Evolutionary conservation across 2,329 filamentous ascomycete species (phyloP).

Genomic region (Ophiocordyceps australis): DNA sequence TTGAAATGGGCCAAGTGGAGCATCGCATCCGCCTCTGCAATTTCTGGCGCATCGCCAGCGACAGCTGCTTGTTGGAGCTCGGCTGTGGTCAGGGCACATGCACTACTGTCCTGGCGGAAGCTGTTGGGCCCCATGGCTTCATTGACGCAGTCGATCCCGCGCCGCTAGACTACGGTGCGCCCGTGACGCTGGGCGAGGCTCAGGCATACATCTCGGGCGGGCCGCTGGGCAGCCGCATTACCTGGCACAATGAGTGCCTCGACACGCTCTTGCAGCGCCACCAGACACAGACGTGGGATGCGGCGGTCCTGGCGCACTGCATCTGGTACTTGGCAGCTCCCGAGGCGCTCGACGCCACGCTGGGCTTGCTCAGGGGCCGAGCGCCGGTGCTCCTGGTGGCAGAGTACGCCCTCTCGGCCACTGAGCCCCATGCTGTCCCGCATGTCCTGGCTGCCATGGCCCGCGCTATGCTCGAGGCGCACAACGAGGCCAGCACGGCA

Average conservation of each 20-base stretch:
- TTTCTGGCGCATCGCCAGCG: slow-evolving; percentile 15
- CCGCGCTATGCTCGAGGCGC: too few species aligned
- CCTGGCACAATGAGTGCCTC: slow-evolving; percentile 20
- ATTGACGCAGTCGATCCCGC: slow-evolving; percentile 35
- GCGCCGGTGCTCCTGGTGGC: slow-evolving; percentile 7
- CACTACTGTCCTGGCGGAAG: slow-evolving; percentile 31
- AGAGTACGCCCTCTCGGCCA: slow-evolving; percentile 14
- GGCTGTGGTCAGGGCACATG: slow-evolving; percentile 42
- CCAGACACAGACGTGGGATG: slow-evolving; percentile 17
- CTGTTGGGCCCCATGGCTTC: slow-evolving; percentile 21
- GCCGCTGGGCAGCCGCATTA: slow-evolving; percentile 20
- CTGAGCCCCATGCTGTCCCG: slow-evolving; percentile 17
- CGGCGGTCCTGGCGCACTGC: slow-evolving; percentile 27
- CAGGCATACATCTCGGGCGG: slow-evolving; percentile 22
- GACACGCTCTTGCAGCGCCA: slow-evolving; percentile 14
- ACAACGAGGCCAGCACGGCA: too few species aligned
- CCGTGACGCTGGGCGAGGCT: slow-evolving; percentile 28
- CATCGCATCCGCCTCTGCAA: slow-evolving; percentile 18
- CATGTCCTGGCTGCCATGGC: slow-evolving; percentile 34
- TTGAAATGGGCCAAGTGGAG: slow-evolving; percentile 9
- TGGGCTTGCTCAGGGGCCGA: slow-evolving; percentile 7
- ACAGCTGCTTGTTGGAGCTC: slow-evolving; percentile 31
- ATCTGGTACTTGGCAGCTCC: slow-evolving; percentile 33
- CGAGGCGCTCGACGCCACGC: slow-evolving; percentile 6
- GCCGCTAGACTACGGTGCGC: slow-evolving; percentile 26